Evolutionary conservation across 2,329 filamentous ascomycete genomes (phyloP).

Genomic region (Xylaria digitata): DNA sequence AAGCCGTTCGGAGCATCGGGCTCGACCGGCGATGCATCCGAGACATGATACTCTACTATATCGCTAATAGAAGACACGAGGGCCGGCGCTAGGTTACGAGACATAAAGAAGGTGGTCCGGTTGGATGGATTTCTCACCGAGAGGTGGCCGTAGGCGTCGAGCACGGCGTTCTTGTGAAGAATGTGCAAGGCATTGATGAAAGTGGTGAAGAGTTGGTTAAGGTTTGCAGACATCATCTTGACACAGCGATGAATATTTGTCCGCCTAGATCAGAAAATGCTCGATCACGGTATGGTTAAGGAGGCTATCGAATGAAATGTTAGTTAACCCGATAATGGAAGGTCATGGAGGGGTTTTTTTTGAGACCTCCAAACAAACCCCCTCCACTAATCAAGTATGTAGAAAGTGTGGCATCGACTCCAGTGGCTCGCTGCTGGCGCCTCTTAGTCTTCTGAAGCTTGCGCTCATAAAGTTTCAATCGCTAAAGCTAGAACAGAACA

Average conservation of each 20-base stretch:
- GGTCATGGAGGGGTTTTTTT: background rate
- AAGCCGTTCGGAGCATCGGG: slow-evolving; percentile 53
- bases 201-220: slow-evolving; percentile 14
- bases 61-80: slow-evolving; percentile 57
- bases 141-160: slow-evolving; percentile 67
- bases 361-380: background rate
- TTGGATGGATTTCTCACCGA: slow-evolving; percentile 62
- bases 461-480: too few relatives aligned
- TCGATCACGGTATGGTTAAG: too few relatives aligned
- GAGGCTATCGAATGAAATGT: background rate
- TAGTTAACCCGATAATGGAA: too few relatives aligned
- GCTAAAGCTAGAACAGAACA: too few relatives aligned
- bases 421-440: background rate
- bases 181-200: slow-evolving; percentile 55
- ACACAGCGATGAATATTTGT: background rate
- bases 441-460: too few relatives aligned
- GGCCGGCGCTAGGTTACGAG: slow-evolving; percentile 59
- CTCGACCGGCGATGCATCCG: slow-evolving; percentile 56
- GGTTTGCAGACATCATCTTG: background rate
- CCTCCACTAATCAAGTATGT: background rate
- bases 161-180: slow-evolving; percentile 61
- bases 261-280: background rate
- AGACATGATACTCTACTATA: slow-evolving; percentile 59
- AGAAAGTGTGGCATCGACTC: background rate
- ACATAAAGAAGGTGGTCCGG: slow-evolving; percentile 60